Percentiles rank a stretch among this genome's conserved stretches.
Evolutionary conservation across 768 basidiomycete genomes (phyloP).

Genomic region (Kwoniella dendrophila): DNA sequence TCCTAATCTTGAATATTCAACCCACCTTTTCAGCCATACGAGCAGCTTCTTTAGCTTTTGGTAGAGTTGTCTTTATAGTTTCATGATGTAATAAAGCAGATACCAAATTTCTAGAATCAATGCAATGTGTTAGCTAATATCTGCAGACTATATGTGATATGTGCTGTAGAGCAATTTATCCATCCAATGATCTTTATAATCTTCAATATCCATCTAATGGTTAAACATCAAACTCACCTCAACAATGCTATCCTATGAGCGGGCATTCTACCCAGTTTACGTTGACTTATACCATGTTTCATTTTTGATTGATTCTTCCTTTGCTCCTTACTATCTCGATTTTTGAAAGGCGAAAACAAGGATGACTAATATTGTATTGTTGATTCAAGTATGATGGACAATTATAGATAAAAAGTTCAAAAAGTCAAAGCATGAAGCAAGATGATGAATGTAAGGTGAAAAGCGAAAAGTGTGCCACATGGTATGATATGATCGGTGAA

Average conservation of each 20-base stretch:
- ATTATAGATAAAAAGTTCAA: no score
- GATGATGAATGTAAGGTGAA: neutral
- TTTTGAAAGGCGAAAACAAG: no score
- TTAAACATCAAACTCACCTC: constrained; percentile 62
- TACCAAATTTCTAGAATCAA: constrained; percentile 75
- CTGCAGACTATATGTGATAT: neutral
- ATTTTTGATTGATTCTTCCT: constrained; percentile 57
- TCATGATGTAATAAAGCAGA: constrained; percentile 92
- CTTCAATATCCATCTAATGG: no score
- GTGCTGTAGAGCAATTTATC: no score
- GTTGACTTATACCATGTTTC: constrained; percentile 93
- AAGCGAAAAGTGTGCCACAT: constrained; percentile 22
- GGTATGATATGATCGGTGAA: constrained; percentile 14
- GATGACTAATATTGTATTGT: no score
- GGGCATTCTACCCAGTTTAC: constrained; percentile 87
- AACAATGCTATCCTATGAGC: constrained; percentile 93
- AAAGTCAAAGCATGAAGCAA: neutral
- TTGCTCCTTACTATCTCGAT: neutral
- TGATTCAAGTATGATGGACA: no score
- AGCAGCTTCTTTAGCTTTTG: constrained; percentile 90
- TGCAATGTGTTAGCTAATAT: no score
- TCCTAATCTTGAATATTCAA: neutral
- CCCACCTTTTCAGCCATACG: constrained; percentile 87
- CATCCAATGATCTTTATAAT: neutral
- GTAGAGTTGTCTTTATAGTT: constrained; percentile 90